Evolutionary conservation across 768 basidiomycete species (phyloP), one percentile per base, ranked within the genome.

Genomic region (Russula abietina): DNA sequence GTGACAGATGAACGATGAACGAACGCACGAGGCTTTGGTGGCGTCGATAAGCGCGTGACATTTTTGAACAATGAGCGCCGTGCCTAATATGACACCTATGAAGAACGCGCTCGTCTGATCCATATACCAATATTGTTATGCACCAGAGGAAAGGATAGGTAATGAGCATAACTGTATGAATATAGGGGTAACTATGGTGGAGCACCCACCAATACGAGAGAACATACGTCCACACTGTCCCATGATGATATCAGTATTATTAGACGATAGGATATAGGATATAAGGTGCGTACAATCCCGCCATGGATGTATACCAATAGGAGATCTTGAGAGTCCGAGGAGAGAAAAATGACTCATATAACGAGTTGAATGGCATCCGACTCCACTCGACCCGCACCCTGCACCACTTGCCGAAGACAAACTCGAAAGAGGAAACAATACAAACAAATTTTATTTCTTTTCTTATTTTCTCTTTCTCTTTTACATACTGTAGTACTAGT

Each of bases 121-220:
- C 28, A 5, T 30, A 50, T 17, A 45, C 4, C 4, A 12, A 38
- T 38, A 14, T 38, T 5, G 14, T 14, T 14, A 43, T n/a, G 4
- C 43, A 9, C 41, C 9, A 33, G 8, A 3, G 36, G 36, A 36
- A 36, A n/a, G n/a, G n/a, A 22, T 22, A 22, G 17, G 38, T 38
- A 9, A n/a, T 22, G 43, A 45, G 43, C n/a, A n/a, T 38, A 12
- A 32, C 32, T 3, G 7, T 9, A 22, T 11, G 43, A 33, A 4
- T 22, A 19, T 45, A 45, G 43, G 43, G n/a, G n/a, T 3, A 22
- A 45, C 4, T 7, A 22, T 11, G n/a, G 22, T 11, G 4, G 0
- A 38, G 38, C 7, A 62, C 61, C 43, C 7, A 62, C 61, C 11
- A 62, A 30, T 45, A 62, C 0, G 43, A 62, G 39, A 17, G 49